A percentile compares a stretch with the other conserved stretches of the same genome.
Conservation (phyloP, 2,329 filamentous ascomycete species). For the Alternaria triticimaculans region DNA sequence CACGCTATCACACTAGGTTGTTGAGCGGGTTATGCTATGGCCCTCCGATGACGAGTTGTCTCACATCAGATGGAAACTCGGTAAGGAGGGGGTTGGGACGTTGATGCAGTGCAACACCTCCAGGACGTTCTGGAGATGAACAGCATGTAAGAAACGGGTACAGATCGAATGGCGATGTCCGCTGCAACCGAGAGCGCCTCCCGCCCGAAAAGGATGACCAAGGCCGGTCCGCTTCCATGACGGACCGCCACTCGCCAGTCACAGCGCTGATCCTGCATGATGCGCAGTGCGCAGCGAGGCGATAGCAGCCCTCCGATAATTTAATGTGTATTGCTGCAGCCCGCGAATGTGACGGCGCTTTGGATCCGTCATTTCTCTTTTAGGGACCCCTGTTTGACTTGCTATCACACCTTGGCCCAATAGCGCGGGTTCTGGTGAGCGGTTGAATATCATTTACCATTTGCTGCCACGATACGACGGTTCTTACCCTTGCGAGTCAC, state of each 20-base stretch:
- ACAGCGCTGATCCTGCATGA: slow-evolving; percentile 31
- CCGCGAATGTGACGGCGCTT: slow-evolving; percentile 35
- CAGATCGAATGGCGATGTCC: slow-evolving; percentile 33
- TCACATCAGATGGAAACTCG: slow-evolving; percentile 24
- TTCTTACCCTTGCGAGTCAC: slow-evolving; percentile 42
- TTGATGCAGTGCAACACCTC: slow-evolving; percentile 21
- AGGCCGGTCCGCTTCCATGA: slow-evolving; percentile 34
- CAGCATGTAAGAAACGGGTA: slow-evolving; percentile 14
- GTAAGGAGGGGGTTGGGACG: slow-evolving; percentile 1
- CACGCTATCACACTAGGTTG: slow-evolving; percentile 3
- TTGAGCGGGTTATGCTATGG: slow-evolving; percentile 9
- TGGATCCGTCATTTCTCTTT: slow-evolving; percentile 32
- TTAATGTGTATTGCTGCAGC: slow-evolving; percentile 30
- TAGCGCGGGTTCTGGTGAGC: slow-evolving; percentile 42
- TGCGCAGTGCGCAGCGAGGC: slow-evolving; percentile 25
- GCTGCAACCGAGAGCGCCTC: slow-evolving; percentile 45
- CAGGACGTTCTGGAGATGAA: slow-evolving; percentile 10
- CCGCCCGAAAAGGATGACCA: slow-evolving; percentile 30
- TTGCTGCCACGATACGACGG: slow-evolving; percentile 41
- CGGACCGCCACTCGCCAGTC: slow-evolving; percentile 33
- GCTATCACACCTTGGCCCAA: slow-evolving; percentile 50
- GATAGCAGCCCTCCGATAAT: slow-evolving; percentile 22
- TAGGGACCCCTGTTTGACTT: slow-evolving; percentile 31
- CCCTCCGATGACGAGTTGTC: slow-evolving; percentile 11
- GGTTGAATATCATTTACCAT: slow-evolving; percentile 45